phyloP scores from a whole-genome alignment of 768 basidiomycete genomes.

The Stropharia rugosoannulata region DNA sequence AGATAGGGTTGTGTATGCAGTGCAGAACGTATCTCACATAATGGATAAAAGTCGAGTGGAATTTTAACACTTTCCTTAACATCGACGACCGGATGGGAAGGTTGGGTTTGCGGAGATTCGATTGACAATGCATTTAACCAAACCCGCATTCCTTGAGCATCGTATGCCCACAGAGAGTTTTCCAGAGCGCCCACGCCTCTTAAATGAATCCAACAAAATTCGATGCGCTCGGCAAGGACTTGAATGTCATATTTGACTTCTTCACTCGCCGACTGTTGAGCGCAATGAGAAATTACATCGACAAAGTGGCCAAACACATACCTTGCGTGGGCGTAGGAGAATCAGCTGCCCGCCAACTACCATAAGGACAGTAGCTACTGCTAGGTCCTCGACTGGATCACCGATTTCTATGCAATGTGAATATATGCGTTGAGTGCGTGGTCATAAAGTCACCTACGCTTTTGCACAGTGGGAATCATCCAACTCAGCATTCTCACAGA shows the following conservation, averaged over 20 bases:
- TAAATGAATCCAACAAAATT: constrained; percentile 98
- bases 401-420: constrained; percentile 69
- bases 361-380: constrained; percentile 94
- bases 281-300: neutral
- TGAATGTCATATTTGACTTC: constrained; percentile 98
- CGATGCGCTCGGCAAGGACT: constrained; percentile 93
- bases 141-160: constrained; percentile 83
- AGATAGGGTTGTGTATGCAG: constrained; percentile 6
- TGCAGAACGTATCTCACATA: constrained; percentile 56
- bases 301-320: constrained; percentile 23
- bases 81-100: constrained; percentile 35
- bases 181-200: constrained; percentile 91
- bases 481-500: constrained; percentile 92
- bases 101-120: constrained; percentile 48
- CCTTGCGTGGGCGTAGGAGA: constrained; percentile 86
- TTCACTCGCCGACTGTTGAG: constrained; percentile 65
- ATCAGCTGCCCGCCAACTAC: constrained; percentile 92
- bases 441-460: constrained; percentile 55
- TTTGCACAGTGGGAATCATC: constrained; percentile 94
- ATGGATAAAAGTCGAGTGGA: constrained; percentile 89
- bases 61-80: constrained; percentile 95
- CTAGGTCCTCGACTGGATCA: constrained; percentile 89
- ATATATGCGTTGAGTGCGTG: constrained; percentile 5
- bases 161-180: constrained; percentile 98
- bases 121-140: constrained; percentile 97